These are phyloP conservation scores for Apostasia shenzhenica DNA, from an alignment of 106 monocot genomes.

Conservation along the genomic window DNA sequence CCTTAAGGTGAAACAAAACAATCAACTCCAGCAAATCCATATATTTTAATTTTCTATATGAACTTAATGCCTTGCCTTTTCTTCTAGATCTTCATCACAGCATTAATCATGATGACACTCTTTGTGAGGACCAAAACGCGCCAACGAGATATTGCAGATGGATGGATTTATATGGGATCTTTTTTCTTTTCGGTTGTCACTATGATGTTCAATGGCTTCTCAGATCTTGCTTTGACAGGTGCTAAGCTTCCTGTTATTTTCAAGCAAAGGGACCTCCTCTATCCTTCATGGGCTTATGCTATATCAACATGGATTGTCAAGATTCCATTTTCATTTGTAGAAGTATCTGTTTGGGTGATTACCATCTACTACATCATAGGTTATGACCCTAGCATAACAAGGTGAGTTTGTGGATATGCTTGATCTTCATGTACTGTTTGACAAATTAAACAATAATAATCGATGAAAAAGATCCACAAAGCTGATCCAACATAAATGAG, in stretches of 20 bases:
- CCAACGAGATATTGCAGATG: background rate
- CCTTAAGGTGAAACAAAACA: background rate
- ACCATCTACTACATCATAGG: slow-evolving; percentile 1
- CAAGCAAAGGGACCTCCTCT: slow-evolving; percentile 4
- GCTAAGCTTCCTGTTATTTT: slow-evolving; percentile 1
- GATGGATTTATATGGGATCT: background rate
- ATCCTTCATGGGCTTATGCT: slow-evolving; percentile 3
- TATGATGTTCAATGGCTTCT: background rate
- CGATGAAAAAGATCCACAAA: no score
- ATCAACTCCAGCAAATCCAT: no score
- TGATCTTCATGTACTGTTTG: no score
- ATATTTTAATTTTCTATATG: background rate
- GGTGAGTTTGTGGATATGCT: background rate
- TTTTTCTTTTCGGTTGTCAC: background rate
- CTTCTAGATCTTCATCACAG: background rate
- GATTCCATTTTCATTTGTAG: background rate
- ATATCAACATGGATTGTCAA: background rate
- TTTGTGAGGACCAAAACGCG: background rate
- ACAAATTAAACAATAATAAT: no score
- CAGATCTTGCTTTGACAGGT: background rate
- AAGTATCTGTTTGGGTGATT: slow-evolving; percentile 1
- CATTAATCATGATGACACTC: background rate
- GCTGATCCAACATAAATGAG: no score
- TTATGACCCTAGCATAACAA: background rate
- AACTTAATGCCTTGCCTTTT: background rate